Evolutionary conservation across 1,139 yeast genomes (phyloP), one percentile per base, ranked within the genome.

Genomic region (Magnusiomyces sp.): DNA sequence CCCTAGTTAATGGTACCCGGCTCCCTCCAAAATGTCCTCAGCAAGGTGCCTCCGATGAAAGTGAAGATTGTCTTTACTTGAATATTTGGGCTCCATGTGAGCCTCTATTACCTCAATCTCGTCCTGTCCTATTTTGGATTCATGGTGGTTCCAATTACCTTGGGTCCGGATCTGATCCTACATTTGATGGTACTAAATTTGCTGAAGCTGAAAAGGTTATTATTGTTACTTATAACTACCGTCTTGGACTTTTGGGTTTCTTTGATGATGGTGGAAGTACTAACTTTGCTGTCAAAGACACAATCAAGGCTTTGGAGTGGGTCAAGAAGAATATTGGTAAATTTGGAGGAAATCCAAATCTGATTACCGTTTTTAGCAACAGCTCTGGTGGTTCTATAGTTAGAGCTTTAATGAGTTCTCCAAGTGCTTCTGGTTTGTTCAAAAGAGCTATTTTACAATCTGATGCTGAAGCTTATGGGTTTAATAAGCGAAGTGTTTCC

Each of bases 81-180:
- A 64, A 64, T 47, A 57, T 64, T 16, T 52, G 41, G 40, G 50
- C 58, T 1, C 64, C 66, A n/a, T 5, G n/a, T n/a, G n/a, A 23
- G 6, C 32, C 50, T 11, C 32, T 48, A 14, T 14, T 11, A 9
- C 46, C 48, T n/a, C 34, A 50, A 9, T 32, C 45, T 23, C 50
- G 55, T 17, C 66, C 68, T 1, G 69, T 64, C n/a, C 58, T 64
- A 55, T 56, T 64, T n/a, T 69, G 71, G 71, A 59, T 69, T 43
- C 67, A 68, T 50, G 73, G 72, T 4, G 72, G 73, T n/a, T 66
- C 71, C 1, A 67, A 66, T 49, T 36, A 52, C 9, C 55, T 51
- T 14, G 70, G 71, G 2, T 62, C 69, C 1, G 56, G 62, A 31
- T 54, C 62, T 5, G 66, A 66, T 40, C 62, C 66, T 5, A 57